Evolutionary conservation across 225 moss, liverwort and hornwort species (phyloP), one percentile per base, ranked within the genome.

Genomic region (Asterella californica): DNA sequence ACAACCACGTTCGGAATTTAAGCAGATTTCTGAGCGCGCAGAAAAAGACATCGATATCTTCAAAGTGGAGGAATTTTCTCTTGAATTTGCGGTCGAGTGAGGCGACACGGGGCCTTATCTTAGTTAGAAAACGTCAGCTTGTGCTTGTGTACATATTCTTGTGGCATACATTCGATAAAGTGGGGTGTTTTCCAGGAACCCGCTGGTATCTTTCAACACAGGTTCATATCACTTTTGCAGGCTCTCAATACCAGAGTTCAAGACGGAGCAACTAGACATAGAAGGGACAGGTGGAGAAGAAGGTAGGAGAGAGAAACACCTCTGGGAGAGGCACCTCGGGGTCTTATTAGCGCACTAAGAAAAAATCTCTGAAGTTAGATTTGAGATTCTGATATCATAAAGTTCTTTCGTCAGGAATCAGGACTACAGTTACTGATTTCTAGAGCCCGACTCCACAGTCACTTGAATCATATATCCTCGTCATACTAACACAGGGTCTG

Each of bases 181-280:
- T 62, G 37, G 46, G 60, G n/a, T n/a, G n/a, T 57, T 57, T 50
- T 46, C 83, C 91, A 99, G 99, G 78, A 91, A 93, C 53, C 95
- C 99, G 59, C 81, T 99, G 72, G 74, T 92, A 80, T 89, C 90
- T 61, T 86, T 99, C 65, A 91, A 92, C 75, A 92, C 95, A 80
- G 95, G 90, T 49, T 92, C 99, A 67, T 95, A 95, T 82, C 89
- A 99, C 89, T 99, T 99, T 66, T 99, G 99, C 89, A 95, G 91
- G 83, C 87, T 99, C 59, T 90, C 99, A 70, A 78, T 95, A 70
- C 84, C 93, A 82, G 86, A 86, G 84, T 59, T 74, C 38, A 60
- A 25, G 49, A 55, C 82, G 54, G 79, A 84, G 36, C 72, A 72
- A 59, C 62, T 33, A 33, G 76, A 33, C 37, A 49, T 25, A 0